These are phyloP conservation scores for Jatropha multifida DNA, from an alignment of 441 rosid genomes.

Conservation along the genomic window DNA sequence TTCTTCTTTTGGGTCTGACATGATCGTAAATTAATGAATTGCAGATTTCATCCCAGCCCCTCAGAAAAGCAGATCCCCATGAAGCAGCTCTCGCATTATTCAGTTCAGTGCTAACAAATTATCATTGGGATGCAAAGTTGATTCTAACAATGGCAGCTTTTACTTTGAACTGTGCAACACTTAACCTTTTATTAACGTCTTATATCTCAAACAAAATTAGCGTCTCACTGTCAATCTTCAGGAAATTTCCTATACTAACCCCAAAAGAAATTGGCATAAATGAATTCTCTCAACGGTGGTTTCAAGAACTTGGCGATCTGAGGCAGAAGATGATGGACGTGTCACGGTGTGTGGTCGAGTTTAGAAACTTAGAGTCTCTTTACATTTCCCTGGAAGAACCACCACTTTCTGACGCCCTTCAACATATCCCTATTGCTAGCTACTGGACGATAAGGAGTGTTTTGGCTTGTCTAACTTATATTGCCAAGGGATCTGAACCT, in stretches of 20 bases:
- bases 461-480: slow-evolving; percentile 63
- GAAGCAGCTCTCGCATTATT: slow-evolving; percentile 58
- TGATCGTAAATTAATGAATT: not conserved
- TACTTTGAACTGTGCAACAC: slow-evolving; percentile 80
- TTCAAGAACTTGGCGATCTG: slow-evolving; percentile 43
- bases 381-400: slow-evolving; percentile 56
- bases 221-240: slow-evolving; percentile 73
- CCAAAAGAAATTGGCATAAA: slow-evolving; percentile 39
- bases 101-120: slow-evolving; percentile 51
- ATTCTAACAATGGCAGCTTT: slow-evolving; percentile 83
- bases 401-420: slow-evolving; percentile 34
- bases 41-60: slow-evolving; percentile 64
- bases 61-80: slow-evolving; percentile 66
- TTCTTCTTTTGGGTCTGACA: too few species aligned
- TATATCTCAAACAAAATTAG: slow-evolving; percentile 68
- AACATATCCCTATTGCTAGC: slow-evolving; percentile 66
- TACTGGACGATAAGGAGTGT: slow-evolving; percentile 77
- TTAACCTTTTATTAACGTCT: slow-evolving; percentile 79
- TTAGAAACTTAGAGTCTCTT: slow-evolving; percentile 53
- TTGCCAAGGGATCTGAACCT: slow-evolving; percentile 42
- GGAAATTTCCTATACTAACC: slow-evolving; percentile 52
- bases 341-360: slow-evolving; percentile 55
- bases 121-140: slow-evolving; percentile 82
- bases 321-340: slow-evolving; percentile 60
- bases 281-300: slow-evolving; percentile 32